Evolutionary conservation across 768 basidiomycete genomes (phyloP), one percentile per base, ranked within the genome.

Genomic region (Mycena venus): DNA sequence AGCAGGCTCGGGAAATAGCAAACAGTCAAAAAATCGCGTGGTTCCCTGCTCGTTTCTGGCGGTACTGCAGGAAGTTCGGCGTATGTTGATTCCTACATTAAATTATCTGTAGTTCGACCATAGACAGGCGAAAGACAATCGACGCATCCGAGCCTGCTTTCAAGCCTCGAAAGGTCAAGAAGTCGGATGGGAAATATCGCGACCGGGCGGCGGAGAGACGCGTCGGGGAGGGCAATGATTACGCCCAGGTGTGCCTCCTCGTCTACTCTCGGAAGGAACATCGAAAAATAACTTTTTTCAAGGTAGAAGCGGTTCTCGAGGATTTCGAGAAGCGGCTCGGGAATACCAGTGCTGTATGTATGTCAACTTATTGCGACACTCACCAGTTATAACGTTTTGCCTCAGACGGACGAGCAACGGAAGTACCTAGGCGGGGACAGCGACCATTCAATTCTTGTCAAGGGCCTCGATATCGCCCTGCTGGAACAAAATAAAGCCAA

Each of bases 401-500:
- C 51, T 62, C 75, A 95, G 93, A 85, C 95, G 21, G 94, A 95
- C 67, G 88, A 91, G 66, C 90, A 95, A 79, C 88, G 96, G 40
- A 88, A 86, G 69, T 95, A 94, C 80, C 90, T 96, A 7, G 96
- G 96, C 21, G 95, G 96, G 42, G 95, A 98, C 81, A 91, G 92
- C 49, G 89, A 94, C 70, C 96, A 97, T 80, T 92, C 95, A 14
- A 90, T 97, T 69, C 90, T 97, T 14, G 95, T 97, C 49, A 98
- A 96, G 79, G 96, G 96, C 31, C 91, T 99, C 56, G 97, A 99
- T 80, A 88, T 93, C 76, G 93, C 95, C 0, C 89, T 98, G 9
- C 87, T 98, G 19, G 94, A 96, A 79, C 94, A 96, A 77, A 92
- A 94, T 75, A 96, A 92, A 83, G 93, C 93, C 4, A 91, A 92